phyloP scores from a whole-genome alignment of 129 eudicot genomes.

The Centrapalus pauciflorus region DNA sequence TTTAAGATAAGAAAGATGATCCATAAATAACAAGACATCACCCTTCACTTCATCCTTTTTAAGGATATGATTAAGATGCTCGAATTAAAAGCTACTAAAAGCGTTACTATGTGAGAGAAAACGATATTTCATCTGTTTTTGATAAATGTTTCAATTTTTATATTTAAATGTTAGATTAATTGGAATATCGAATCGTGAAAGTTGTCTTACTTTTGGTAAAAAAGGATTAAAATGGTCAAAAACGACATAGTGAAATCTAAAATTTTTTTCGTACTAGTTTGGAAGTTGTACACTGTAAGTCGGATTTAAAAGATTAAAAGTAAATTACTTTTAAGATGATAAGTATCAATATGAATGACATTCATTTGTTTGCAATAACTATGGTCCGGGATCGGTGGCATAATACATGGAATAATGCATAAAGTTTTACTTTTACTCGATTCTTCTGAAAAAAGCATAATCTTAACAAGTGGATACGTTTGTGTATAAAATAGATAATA shows the following conservation, averaged over 20 bases:
- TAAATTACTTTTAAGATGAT: not conserved
- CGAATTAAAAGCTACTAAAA: constrained; percentile 15
- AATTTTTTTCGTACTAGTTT: not conserved
- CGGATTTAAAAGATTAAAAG: not conserved
- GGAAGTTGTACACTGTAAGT: not conserved
- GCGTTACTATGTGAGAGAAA: not conserved
- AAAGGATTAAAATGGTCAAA: not conserved
- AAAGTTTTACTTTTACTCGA: not conserved
- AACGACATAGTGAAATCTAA: not conserved
- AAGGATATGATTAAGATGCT: constrained; percentile 20
- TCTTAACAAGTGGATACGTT: too few relatives aligned
- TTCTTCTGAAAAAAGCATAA: not conserved
- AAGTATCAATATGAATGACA: not conserved
- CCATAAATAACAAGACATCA: not conserved
- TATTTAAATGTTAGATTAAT: not conserved
- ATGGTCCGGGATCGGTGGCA: not conserved
- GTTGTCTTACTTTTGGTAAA: too few relatives aligned
- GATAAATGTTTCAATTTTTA: not conserved
- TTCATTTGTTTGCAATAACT: not conserved
- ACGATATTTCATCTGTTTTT: not conserved
- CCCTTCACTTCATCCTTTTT: constrained; percentile 20
- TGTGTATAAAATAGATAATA: not conserved
- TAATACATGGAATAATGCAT: not conserved
- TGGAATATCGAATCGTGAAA: too few relatives aligned
- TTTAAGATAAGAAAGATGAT: not conserved